Conservation (phyloP, 345 rosid species). For the Citrus unshiu region DNA sequence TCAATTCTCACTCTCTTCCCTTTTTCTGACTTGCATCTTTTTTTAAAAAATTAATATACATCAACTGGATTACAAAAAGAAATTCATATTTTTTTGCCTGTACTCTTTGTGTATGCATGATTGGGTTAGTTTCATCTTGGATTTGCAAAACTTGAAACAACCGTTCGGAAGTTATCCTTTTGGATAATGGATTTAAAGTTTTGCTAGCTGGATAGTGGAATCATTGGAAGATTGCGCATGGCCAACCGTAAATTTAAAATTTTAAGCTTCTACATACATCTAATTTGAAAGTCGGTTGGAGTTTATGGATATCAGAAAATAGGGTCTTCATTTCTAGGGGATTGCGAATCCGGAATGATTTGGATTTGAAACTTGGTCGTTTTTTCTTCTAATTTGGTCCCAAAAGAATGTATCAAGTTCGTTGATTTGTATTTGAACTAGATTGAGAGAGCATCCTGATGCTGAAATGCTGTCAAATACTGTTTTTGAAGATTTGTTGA, state of each 20-base stretch:
- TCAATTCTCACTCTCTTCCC: not conserved
- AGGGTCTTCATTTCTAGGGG: not conserved
- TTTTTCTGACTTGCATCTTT: not conserved
- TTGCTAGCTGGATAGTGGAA: not conserved
- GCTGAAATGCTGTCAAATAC: not conserved
- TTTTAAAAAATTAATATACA: not conserved
- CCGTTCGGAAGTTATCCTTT: not conserved
- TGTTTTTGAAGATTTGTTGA: not conserved
- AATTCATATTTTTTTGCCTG: not conserved
- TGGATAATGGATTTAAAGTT: not conserved
- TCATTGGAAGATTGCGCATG: not conserved
- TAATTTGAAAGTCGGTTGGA: not conserved
- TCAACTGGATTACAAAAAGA: not conserved
- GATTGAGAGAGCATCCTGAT: not conserved
- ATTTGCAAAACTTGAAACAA: not conserved
- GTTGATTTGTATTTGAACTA: not conserved
- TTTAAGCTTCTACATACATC: not conserved
- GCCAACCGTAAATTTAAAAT: not conserved
- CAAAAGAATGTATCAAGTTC: not conserved
- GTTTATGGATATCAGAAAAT: not conserved
- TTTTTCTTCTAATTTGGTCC: not conserved
- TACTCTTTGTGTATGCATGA: not conserved
- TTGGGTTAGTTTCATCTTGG: not conserved
- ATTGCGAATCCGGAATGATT: not conserved
- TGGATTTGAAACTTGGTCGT: not conserved